Percentiles rank a stretch among this genome's conserved stretches.
Conservation (phyloP, 2,329 filamentous ascomycete genomes). For the Diaporthe ampelina region DNA sequence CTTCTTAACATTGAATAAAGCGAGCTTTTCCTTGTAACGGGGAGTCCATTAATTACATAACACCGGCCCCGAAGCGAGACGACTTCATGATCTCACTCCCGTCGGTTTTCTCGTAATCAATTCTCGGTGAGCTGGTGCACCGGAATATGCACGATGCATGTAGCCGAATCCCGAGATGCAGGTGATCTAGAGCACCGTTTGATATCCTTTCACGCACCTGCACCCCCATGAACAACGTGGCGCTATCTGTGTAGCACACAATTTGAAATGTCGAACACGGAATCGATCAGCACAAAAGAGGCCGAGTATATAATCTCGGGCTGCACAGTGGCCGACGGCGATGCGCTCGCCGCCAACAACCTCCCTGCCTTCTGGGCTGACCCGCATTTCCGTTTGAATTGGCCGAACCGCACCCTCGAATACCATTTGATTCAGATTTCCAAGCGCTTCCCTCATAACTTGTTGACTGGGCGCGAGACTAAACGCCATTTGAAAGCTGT, state of each 20-base stretch:
- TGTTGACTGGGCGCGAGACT: conserved; percentile 37
- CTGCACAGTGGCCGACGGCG: conserved; percentile 42
- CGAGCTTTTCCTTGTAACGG: conserved; percentile 14
- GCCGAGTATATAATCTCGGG: conserved; percentile 28
- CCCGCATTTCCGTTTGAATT: conserved; percentile 42
- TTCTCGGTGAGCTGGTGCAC: neutral
- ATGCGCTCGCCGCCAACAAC: conserved; percentile 42
- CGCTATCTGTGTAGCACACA: too few relatives aligned
- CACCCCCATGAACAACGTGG: too few relatives aligned
- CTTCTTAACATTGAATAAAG: conserved; percentile 2
- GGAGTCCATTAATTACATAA: too few relatives aligned
- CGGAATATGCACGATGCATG: neutral
- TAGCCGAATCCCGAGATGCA: conserved; percentile 32
- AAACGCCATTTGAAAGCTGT: conserved; percentile 44
- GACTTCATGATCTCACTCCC: too few relatives aligned
- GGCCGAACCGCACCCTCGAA: conserved; percentile 44
- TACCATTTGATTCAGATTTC: conserved; percentile 43
- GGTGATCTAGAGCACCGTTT: conserved; percentile 21
- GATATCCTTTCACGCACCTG: conserved; percentile 4
- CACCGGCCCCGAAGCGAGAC: too few relatives aligned
- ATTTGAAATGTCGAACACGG: too few relatives aligned
- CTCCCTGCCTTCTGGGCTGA: conserved; percentile 44
- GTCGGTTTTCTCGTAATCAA: too few relatives aligned
- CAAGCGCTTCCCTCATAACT: conserved; percentile 39
- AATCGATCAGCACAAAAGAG: conserved; percentile 31